phyloP scores from a whole-genome alignment of 306 rosid genomes.

The Cucumis sativus region Cucumber_9930_V3 NC_026656.2:15963501-15964000 shows the following conservation, averaged over 20 bases:
- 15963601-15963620: slow-evolving; percentile 59
- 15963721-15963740: slow-evolving; percentile 9
- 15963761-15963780: slow-evolving; percentile 58
- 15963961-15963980: neutral
- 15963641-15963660: slow-evolving; percentile 86
- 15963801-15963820: slow-evolving; percentile 37
- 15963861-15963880: slow-evolving; percentile 61
- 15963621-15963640: slow-evolving; percentile 55
- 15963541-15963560: slow-evolving; percentile 64
- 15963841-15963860: slow-evolving; percentile 27
- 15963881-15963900: slow-evolving; percentile 77
- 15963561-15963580: slow-evolving; percentile 80
- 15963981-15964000: neutral
- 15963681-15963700: slow-evolving; percentile 46
- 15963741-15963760: slow-evolving; percentile 18
- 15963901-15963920: slow-evolving; percentile 12
- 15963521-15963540: slow-evolving; percentile 61
- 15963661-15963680: slow-evolving; percentile 60
- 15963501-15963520: slow-evolving; percentile 41
- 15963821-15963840: slow-evolving; percentile 20
- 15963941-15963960: neutral
- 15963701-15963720: slow-evolving; percentile 23
- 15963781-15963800: slow-evolving; percentile 83
- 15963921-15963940: slow-evolving; percentile 5
- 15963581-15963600: slow-evolving; percentile 62